Percentiles rank a stretch among this genome's conserved stretches.
Conservation (phyloP, 2,329 filamentous ascomycete species). For the Cladophialophora carrionii region DNA sequence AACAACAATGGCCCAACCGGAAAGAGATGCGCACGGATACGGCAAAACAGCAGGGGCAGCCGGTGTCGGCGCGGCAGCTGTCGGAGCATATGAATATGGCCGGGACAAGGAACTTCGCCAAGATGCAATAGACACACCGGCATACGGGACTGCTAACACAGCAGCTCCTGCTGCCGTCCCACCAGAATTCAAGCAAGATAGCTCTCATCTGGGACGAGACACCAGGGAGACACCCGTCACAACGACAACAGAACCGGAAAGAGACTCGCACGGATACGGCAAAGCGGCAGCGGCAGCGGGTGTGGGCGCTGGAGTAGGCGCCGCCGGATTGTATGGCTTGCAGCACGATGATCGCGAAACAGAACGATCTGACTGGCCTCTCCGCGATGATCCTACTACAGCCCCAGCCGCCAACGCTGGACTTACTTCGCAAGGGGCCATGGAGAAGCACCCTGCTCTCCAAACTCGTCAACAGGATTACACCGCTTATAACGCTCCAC, state of each 20-base stretch:
- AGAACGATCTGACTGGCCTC: conserved; percentile 7
- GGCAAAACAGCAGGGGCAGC: conserved; percentile 20
- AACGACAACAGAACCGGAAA: not conserved
- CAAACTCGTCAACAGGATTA: not conserved
- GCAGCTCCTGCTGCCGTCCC: not conserved
- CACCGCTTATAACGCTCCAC: conserved; percentile 3
- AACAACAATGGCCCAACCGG: not conserved
- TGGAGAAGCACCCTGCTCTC: not conserved
- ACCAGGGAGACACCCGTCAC: not conserved
- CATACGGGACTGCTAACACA: not conserved
- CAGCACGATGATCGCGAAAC: not conserved
- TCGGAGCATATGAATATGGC: conserved; percentile 23
- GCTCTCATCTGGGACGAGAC: not conserved
- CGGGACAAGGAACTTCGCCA: not conserved
- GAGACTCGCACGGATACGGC: conserved; percentile 4
- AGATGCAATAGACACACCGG: not conserved
- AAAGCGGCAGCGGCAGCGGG: conserved; percentile 19
- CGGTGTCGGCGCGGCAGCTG: conserved; percentile 25
- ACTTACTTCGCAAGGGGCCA: conserved; percentile 4
- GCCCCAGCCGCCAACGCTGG: conserved; percentile 1
- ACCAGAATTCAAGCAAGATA: not conserved
- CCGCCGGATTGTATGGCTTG: conserved; percentile 18
- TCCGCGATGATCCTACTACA: conserved; percentile 4
- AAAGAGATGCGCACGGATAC: conserved; percentile 2
- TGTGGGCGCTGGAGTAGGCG: conserved; percentile 27